These are phyloP conservation scores for Colletotrichum lindemuthianum DNA, from an alignment of 2,329 filamentous ascomycete genomes.

Conservation along the genomic window DNA sequence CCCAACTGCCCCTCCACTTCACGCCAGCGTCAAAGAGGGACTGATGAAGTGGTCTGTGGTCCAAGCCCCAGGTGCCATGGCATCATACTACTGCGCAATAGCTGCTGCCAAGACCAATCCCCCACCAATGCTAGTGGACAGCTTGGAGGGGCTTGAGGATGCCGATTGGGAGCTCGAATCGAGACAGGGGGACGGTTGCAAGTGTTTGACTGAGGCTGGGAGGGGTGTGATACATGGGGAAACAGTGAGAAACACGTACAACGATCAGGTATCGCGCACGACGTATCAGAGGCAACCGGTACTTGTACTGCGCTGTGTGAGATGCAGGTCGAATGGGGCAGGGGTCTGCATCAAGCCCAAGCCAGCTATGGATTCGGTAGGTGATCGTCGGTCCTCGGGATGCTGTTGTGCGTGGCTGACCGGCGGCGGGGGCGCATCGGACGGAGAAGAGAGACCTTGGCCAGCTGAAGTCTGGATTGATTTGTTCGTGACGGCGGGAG, in stretches of 20 bases:
- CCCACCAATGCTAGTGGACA: constrained; percentile 32
- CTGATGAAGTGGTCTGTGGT: constrained; percentile 23
- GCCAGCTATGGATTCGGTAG: constrained; percentile 32
- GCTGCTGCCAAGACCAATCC: constrained; percentile 30
- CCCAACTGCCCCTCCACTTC: constrained; percentile 15
- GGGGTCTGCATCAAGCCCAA: constrained; percentile 37
- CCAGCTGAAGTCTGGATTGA: constrained; percentile 21
- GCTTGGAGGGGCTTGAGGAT: constrained; percentile 31
- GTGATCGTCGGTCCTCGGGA: constrained; percentile 33
- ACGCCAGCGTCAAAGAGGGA: constrained; percentile 7
- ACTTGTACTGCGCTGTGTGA: constrained; percentile 16
- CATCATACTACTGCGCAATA: constrained; percentile 36
- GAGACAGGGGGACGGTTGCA: constrained; percentile 23
- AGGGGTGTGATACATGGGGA: constrained; percentile 10
- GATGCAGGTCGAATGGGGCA: constrained; percentile 27
- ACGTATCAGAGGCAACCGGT: neutral
- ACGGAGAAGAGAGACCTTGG: constrained; percentile 18
- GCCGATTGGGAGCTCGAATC: constrained; percentile 34
- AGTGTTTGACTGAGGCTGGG: constrained; percentile 1
- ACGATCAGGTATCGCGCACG: constrained; percentile 6
- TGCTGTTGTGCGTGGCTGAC: constrained; percentile 26
- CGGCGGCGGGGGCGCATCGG: constrained; percentile 21
- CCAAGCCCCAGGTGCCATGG: constrained; percentile 34
- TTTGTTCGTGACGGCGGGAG: too few relatives aligned
- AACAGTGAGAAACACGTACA: constrained; percentile 2